These are phyloP conservation scores for Warburgia ugandensis DNA, from an alignment of 164 flowering plant genomes.

Conservation along the genomic window DNA sequence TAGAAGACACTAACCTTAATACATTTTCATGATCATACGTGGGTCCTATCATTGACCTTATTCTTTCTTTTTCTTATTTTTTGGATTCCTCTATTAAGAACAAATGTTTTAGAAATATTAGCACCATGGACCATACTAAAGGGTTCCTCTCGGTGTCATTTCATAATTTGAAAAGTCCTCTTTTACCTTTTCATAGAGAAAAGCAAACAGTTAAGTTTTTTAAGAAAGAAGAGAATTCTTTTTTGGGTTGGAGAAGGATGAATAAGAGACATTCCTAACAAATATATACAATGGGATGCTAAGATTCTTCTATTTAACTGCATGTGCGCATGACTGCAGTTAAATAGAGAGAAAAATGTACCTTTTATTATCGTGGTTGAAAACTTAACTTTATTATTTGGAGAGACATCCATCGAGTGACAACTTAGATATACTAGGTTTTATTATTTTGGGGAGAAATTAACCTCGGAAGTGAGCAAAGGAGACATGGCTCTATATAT, in stretches of 20 bases:
- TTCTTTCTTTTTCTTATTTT: constrained; percentile 11
- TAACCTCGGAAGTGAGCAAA: too few relatives aligned
- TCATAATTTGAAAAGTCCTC: constrained; percentile 16
- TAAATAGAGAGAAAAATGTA: too few relatives aligned
- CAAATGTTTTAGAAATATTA: neutral
- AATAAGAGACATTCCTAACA: constrained; percentile 10
- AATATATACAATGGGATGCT: neutral
- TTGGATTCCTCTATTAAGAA: constrained; percentile 10
- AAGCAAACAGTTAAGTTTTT: too few relatives aligned
- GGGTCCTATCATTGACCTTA: constrained; percentile 31
- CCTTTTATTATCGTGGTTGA: too few relatives aligned
- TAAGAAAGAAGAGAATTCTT: constrained; percentile 10
- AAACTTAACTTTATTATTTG: too few relatives aligned
- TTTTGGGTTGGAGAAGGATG: constrained; percentile 9
- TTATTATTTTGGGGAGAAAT: too few relatives aligned
- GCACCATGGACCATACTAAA: constrained; percentile 10
- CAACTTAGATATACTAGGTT: too few relatives aligned
- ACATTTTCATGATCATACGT: constrained; percentile 4
- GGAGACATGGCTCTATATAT: too few relatives aligned
- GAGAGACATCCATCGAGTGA: too few relatives aligned
- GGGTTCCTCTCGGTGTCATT: neutral
- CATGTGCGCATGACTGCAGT: too few relatives aligned
- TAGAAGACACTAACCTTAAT: constrained; percentile 15
- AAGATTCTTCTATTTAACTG: too few relatives aligned
- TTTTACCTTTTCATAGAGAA: constrained; percentile 6